Percentiles rank a stretch among this genome's conserved stretches.
phyloP scores from a whole-genome alignment of 495 filamentous ascomycete genomes.

The Penicillium bialowiezense region DNA sequence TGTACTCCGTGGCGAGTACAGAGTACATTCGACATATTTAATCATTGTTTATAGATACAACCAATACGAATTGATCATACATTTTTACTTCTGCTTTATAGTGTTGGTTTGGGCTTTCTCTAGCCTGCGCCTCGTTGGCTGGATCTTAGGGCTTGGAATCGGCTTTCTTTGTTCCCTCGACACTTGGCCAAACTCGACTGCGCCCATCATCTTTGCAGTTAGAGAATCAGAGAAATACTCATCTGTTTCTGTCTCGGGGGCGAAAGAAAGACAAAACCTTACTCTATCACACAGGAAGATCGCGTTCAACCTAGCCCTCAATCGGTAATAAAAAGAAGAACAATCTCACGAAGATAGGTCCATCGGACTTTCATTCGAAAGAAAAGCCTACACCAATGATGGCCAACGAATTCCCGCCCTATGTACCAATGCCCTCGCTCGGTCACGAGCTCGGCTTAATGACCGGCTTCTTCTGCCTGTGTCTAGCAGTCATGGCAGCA shows the following conservation, averaged over 20 bases:
- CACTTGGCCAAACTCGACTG: not conserved
- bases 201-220: too few species aligned
- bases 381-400: not conserved
- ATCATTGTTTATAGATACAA: constrained; percentile 9
- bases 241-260: too few species aligned
- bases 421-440: constrained; percentile 30
- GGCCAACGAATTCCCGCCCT: constrained; percentile 23
- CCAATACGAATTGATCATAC: constrained; percentile 7
- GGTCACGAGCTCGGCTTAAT: constrained; percentile 42
- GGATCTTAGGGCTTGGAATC: not conserved
- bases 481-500: constrained; percentile 33
- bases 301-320: too few species aligned
- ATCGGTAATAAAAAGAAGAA: too few species aligned
- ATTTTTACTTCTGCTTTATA: constrained; percentile 4
- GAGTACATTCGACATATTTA: constrained; percentile 18
- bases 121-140: not conserved
- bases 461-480: constrained; percentile 39
- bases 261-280: too few species aligned
- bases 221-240: too few species aligned
- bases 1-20: too few species aligned
- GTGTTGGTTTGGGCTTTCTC: not conserved
- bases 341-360: too few species aligned
- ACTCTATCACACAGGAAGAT: too few species aligned
- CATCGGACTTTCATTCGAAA: not conserved
- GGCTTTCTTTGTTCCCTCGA: constrained; percentile 1